Evolutionary conservation across 352 stramenopile species (phyloP), one percentile per base, ranked within the genome.

Genomic region (Phytophthora brassicae): DNA sequence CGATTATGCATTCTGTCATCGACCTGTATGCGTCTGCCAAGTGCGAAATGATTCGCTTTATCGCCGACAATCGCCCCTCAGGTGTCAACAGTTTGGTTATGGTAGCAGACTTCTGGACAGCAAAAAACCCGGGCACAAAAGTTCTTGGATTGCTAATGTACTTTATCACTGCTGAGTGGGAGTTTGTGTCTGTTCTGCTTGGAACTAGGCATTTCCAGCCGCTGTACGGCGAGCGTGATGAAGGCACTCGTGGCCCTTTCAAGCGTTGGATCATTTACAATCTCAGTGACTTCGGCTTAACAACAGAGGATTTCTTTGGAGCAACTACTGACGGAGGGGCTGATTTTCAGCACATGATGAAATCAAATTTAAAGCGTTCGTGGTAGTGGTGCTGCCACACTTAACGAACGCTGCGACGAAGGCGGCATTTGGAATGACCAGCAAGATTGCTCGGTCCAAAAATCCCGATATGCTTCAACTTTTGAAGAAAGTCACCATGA

Each of bases 341-440:
- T 19, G 39, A 59, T 5, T 22, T 50, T 6, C 9, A 49, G 13
- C 20, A 23, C 6, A 59, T 59, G 51, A 59, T 59, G 26, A 22
- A 50, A 4, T 43, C 51, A 2, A 38, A 31, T 11, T 17, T 58
- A 8, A 23, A 8, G 4, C 28, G 33, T 8, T n/a, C n/a, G 3
- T 59, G 39, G 36, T 23, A 58, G 24, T 58, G 36, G 38, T 42
- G 39, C 12, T 26, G 9, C 24, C 50, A 3, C 36, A 49, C 24
- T 23, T 58, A 1, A 58, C 50, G 3, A n/a, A 59, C 13, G 39
- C 38, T 24, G 39, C 51, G 3, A 59, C 51, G 5, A 51, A 51
- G 13, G 17, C 26, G 13, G 51, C 51, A 2, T 50, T 59, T 24
- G 39, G 39, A 1, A 44, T 59, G 52, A 36, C 38, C 3, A 35